A percentile compares a stretch with the other conserved stretches of the same genome.
These are phyloP conservation scores for Ophiostoma sp. DNA, from an alignment of 2,329 filamentous ascomycete genomes.

Conservation along the genomic window DNA sequence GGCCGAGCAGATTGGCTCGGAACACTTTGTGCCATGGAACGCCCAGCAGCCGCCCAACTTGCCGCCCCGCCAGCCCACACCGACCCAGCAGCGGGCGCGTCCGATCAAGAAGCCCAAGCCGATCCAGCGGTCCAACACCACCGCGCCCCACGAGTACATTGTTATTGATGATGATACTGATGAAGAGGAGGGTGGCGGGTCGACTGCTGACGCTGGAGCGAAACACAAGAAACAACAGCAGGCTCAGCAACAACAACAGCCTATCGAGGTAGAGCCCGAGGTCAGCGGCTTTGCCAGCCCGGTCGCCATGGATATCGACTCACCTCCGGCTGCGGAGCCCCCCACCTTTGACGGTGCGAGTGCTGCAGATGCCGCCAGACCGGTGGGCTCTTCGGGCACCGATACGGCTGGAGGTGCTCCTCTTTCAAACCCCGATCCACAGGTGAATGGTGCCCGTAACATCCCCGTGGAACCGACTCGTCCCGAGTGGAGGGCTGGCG, in stretches of 20 bases:
- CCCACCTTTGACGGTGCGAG: background rate
- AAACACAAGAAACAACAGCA: background rate
- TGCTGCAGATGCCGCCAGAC: background rate
- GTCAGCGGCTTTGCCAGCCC: constrained; percentile 44
- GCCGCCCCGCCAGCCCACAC: constrained; percentile 49
- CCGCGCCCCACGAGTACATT: constrained; percentile 29
- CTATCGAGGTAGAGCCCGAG: background rate
- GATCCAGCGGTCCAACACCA: constrained; percentile 44
- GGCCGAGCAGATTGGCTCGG: constrained; percentile 54
- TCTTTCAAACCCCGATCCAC: constrained; percentile 21
- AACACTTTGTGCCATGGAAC: constrained; percentile 55
- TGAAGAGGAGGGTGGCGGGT: constrained; percentile 42
- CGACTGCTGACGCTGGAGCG: constrained; percentile 35
- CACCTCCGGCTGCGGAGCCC: constrained; percentile 42
- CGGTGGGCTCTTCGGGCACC: background rate
- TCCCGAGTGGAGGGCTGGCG: constrained; percentile 59
- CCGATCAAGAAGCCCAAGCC: constrained; percentile 62
- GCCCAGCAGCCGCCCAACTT: constrained; percentile 32
- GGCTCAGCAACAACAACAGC: background rate
- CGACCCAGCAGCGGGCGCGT: constrained; percentile 38
- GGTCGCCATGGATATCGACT: constrained; percentile 67
- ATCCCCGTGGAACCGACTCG: constrained; percentile 60
- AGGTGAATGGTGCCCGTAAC: constrained; percentile 46
- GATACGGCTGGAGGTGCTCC: constrained; percentile 2
- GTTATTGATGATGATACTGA: constrained; percentile 48